Percentiles rank a stretch among this genome's conserved stretches.
Evolutionary conservation across 2,329 filamentous ascomycete species (phyloP).

Genomic region (Microdochium trichocladiopsis): DNA sequence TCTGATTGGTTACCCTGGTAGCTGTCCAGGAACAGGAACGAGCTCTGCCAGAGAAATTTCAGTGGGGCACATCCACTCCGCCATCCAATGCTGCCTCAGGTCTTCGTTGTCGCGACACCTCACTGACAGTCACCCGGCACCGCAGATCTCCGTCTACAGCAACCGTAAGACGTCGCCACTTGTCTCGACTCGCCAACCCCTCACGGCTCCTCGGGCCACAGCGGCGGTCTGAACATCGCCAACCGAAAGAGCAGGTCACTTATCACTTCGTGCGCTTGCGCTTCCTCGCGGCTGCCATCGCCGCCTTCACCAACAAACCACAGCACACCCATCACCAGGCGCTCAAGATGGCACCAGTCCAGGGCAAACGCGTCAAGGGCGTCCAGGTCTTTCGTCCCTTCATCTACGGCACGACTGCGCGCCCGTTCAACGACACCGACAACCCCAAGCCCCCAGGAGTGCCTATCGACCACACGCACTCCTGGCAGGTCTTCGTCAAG

Average conservation of each 20-base stretch:
- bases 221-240: no score
- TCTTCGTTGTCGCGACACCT: neutral
- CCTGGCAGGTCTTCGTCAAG: conserved; percentile 91
- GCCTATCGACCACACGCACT: conserved; percentile 89
- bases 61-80: neutral
- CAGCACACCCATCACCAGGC: no score
- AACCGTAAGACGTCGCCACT: neutral
- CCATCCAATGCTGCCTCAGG: no score
- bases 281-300: no score
- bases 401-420: conserved; percentile 73
- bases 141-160: neutral
- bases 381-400: conserved; percentile 59
- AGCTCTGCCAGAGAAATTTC: neutral
- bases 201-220: conserved; percentile 3
- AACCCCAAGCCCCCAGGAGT: conserved; percentile 71
- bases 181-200: conserved; percentile 3
- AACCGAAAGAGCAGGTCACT: no score
- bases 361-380: conserved; percentile 59
- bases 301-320: no score
- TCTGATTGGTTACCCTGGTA: no score
- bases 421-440: conserved; percentile 67
- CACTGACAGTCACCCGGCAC: neutral
- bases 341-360: conserved; percentile 48
- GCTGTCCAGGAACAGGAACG: neutral
- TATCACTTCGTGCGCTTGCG: no score